Conservation (phyloP, 768 basidiomycete species). For the Tephrocybe sp. region DNA sequence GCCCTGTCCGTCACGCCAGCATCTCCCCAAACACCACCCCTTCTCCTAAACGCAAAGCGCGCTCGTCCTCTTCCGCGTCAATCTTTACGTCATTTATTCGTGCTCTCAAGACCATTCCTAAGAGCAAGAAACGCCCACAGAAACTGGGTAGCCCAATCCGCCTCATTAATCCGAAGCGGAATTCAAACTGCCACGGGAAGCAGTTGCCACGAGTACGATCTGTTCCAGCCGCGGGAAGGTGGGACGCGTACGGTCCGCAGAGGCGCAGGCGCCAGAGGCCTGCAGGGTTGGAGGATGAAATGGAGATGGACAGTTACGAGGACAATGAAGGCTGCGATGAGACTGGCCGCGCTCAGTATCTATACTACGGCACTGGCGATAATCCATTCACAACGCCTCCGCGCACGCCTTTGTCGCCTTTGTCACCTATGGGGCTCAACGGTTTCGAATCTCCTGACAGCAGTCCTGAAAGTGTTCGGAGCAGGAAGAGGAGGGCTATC, state of each 20-base stretch:
- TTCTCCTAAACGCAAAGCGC: slow-evolving; percentile 9
- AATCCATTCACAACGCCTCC: slow-evolving; percentile 15
- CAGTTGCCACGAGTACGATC: slow-evolving; percentile 4
- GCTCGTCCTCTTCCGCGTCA: slow-evolving; percentile 10
- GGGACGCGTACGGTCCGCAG: neutral
- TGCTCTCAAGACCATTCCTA: slow-evolving; percentile 3
- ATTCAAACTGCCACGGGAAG: neutral
- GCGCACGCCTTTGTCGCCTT: slow-evolving; percentile 5
- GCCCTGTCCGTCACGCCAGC: slow-evolving; percentile 2
- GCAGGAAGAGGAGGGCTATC: neutral
- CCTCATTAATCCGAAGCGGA: neutral
- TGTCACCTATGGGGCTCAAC: slow-evolving; percentile 3
- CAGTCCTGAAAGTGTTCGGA: slow-evolving; percentile 7
- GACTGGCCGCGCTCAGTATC: neutral
- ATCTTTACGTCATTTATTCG: slow-evolving; percentile 4
- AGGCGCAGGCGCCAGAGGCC: neutral
- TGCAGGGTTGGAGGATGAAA: neutral
- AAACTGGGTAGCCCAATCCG: neutral
- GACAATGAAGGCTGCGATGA: neutral
- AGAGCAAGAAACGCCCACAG: neutral
- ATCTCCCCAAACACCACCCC: slow-evolving; percentile 5
- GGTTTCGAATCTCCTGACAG: neutral
- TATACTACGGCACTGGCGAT: neutral
- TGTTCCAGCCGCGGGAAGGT: neutral
- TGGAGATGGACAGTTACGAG: slow-evolving; percentile 1